phyloP scores from a whole-genome alignment of 108 stramenopile genomes.

The Aurantiochytrium sp. region DNA sequence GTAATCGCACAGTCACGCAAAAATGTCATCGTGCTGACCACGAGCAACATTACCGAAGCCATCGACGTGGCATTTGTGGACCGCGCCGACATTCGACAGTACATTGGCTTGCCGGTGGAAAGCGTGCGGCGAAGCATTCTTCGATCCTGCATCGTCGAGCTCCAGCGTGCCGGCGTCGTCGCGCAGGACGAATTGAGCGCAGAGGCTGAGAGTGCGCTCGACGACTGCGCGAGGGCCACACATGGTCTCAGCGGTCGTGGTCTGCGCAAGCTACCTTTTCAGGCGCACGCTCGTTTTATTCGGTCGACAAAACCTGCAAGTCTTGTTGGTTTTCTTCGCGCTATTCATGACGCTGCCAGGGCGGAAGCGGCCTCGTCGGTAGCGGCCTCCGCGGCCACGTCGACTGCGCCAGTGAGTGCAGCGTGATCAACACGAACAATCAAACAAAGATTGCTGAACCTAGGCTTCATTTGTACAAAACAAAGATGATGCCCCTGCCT shows the following conservation, averaged over 20 bases:
- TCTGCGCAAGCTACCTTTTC: slow-evolving; percentile 45
- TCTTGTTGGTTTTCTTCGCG: neutral
- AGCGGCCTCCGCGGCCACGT: neutral
- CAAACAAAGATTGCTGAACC: too few relatives aligned
- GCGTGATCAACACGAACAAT: too few relatives aligned
- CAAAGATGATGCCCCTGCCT: too few relatives aligned
- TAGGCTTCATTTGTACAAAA: too few relatives aligned
- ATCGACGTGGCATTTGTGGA: slow-evolving; percentile 75
- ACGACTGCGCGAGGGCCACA: neutral
- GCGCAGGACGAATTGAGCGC: neutral
- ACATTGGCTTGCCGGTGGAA: slow-evolving; percentile 41
- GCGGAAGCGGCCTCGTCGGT: neutral
- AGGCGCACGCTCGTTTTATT: slow-evolving; percentile 38
- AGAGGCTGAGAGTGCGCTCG: neutral
- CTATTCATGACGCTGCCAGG: neutral
- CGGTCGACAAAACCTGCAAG: neutral
- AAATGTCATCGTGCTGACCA: slow-evolving; percentile 71
- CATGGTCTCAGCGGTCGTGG: slow-evolving; percentile 38
- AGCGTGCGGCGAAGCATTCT: slow-evolving; percentile 61
- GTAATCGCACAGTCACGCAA: slow-evolving; percentile 27
- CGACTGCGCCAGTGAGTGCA: too few relatives aligned
- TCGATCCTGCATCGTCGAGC: slow-evolving; percentile 55
- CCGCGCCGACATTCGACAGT: slow-evolving; percentile 62
- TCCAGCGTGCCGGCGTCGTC: slow-evolving; percentile 56
- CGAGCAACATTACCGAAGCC: slow-evolving; percentile 62